A percentile compares a stretch with the other conserved stretches of the same genome.
phyloP scores from a whole-genome alignment of 108 stramenopile species.

The Fistulifera pelliculosa region DNA sequence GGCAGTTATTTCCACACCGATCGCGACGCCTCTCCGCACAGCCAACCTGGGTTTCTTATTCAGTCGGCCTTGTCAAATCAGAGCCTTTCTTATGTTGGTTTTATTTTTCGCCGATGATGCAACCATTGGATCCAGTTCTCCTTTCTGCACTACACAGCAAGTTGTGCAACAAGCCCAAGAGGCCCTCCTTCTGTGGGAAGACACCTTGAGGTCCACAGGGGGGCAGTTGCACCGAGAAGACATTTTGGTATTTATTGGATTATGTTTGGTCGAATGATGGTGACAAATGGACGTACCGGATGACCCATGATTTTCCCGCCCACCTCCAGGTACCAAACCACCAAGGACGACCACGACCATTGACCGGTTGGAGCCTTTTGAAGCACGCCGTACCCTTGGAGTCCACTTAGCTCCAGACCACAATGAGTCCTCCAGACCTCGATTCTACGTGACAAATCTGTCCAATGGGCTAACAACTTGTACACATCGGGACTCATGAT shows the following conservation, averaged over 20 bases:
- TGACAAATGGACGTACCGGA: neutral
- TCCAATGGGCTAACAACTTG: constrained; percentile 3
- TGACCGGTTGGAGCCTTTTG: neutral
- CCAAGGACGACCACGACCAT: neutral
- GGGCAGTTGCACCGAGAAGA: constrained; percentile 9
- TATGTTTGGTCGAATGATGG: constrained; percentile 1
- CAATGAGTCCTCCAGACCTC: neutral
- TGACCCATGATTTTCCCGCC: neutral
- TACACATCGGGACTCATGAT: neutral
- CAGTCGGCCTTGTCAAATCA: too few relatives aligned
- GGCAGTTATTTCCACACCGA: constrained; percentile 16
- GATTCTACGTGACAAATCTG: neutral
- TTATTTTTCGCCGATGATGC: constrained; percentile 26
- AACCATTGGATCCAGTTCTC: neutral
- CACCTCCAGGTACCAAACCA: neutral
- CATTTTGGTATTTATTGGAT: constrained; percentile 12
- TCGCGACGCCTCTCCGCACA: constrained; percentile 8
- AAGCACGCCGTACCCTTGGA: neutral
- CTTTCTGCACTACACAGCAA: neutral
- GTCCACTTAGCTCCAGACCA: neutral
- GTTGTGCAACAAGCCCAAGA: constrained; percentile 1
- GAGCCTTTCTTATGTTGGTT: too few relatives aligned
- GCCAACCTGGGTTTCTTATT: constrained; percentile 17
- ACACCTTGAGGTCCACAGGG: constrained; percentile 3
- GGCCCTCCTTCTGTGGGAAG: constrained; percentile 7